These are phyloP conservation scores for Sarocladiaceae sp. DNA, from an alignment of 2,329 filamentous ascomycete genomes.

Conservation along the genomic window DNA sequence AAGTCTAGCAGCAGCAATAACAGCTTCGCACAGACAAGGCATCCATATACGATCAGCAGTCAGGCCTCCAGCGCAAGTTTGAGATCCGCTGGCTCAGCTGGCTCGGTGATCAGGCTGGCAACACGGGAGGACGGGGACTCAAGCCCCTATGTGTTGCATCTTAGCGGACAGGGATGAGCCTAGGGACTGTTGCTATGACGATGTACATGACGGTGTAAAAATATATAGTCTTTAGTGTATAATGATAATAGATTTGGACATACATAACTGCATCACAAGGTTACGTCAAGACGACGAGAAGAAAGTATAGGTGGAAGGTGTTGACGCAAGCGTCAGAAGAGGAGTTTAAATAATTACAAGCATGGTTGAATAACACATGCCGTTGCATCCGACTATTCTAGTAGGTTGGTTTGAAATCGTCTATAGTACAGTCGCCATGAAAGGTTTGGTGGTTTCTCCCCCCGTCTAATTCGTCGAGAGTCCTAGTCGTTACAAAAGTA, in stretches of 20 bases:
- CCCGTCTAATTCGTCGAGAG: conserved; percentile 30
- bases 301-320: background rate
- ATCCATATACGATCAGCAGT: conserved; percentile 30
- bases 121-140: conserved; percentile 27
- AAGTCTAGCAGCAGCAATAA: conserved; percentile 30
- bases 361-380: conserved; percentile 16
- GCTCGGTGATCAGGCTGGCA: conserved; percentile 45
- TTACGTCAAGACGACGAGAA: background rate
- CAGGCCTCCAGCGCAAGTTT: conserved; percentile 35
- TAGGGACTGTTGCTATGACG: background rate
- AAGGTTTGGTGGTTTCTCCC: conserved; percentile 12
- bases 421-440: conserved; percentile 34
- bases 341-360: conserved; percentile 31
- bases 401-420: conserved; percentile 18
- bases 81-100: conserved; percentile 31
- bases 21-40: conserved; percentile 39
- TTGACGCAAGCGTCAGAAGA: conserved; percentile 19
- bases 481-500: conserved; percentile 27
- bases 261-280: background rate
- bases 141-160: conserved; percentile 33
- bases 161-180: conserved; percentile 12
- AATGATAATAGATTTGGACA: conserved; percentile 2
- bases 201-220: background rate
- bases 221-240: conserved; percentile 8
- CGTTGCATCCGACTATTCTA: conserved; percentile 25